These are phyloP conservation scores for Pseudogymnoascus sp. DNA, from an alignment of 2,329 filamentous ascomycete genomes.

Conservation along the genomic window DNA sequence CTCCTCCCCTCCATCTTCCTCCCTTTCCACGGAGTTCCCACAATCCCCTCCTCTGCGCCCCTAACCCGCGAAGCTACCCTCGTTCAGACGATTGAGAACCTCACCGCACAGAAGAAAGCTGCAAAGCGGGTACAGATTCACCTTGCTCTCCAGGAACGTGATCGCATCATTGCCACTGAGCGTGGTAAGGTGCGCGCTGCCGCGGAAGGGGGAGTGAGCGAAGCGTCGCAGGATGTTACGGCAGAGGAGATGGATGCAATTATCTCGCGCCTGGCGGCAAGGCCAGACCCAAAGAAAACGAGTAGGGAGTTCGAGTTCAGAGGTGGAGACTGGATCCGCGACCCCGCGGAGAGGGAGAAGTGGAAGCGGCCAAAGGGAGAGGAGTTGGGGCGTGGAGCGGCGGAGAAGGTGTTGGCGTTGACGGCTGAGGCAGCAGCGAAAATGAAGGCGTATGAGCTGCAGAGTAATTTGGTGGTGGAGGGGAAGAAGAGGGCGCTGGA, in stretches of 20 bases:
- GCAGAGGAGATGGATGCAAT: neutral
- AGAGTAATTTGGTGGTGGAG: constrained; percentile 15
- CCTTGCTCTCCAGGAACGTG: constrained; percentile 17
- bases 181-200: constrained; percentile 17
- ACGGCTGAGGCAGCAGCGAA: constrained; percentile 25
- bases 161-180: constrained; percentile 15
- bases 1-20: constrained; percentile 23
- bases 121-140: constrained; percentile 23
- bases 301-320: neutral
- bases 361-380: constrained; percentile 36
- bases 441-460: constrained; percentile 22
- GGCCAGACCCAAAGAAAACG: constrained; percentile 8
- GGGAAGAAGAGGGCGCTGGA: constrained; percentile 5
- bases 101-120: constrained; percentile 22
- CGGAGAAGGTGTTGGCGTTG: constrained; percentile 33
- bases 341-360: constrained; percentile 5
- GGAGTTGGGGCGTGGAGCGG: constrained; percentile 35
- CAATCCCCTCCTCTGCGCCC: neutral
- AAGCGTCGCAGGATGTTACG: neutral
- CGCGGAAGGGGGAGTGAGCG: neutral
- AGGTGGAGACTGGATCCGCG: neutral
- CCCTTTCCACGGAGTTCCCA: constrained; percentile 22
- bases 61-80: constrained; percentile 17
- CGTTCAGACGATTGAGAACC: constrained; percentile 20
- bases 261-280: neutral